Evolutionary conservation across 202 grass and related monocot species (phyloP).

Genomic region (Cymbopogon flexuosus): DNA sequence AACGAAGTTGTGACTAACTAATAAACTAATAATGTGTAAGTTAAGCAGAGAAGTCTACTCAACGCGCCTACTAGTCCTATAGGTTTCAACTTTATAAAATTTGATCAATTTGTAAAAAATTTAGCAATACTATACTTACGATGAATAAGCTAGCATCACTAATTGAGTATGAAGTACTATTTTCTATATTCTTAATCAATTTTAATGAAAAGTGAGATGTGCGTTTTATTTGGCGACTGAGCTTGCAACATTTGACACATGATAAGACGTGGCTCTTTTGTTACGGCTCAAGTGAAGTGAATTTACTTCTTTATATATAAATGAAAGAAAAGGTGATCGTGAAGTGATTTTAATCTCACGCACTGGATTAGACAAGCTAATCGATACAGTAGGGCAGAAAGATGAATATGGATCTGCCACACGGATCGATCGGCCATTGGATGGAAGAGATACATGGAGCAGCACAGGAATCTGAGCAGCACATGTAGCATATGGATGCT

Average conservation of each 20-base stretch:
- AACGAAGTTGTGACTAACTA: too few species aligned
- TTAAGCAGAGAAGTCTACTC: too few species aligned
- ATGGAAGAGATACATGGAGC: neutral
- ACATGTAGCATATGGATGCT: neutral
- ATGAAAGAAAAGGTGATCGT: neutral
- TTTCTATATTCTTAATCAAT: too few species aligned
- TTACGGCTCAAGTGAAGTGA: neutral
- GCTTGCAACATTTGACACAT: neutral
- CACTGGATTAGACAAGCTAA: neutral
- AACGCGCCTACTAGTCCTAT: too few species aligned
- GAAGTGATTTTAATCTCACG: neutral
- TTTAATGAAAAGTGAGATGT: too few species aligned
- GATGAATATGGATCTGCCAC: neutral
- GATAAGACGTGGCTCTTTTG: neutral
- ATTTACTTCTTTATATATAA: neutral
- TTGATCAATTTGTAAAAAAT: too few species aligned
- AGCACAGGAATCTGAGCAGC: too few species aligned
- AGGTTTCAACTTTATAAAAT: too few species aligned
- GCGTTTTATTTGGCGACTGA: neutral
- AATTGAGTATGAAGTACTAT: too few species aligned
- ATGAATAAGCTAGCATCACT: too few species aligned
- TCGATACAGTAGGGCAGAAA: neutral
- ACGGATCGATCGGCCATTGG: neutral
- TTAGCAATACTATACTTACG: too few species aligned
- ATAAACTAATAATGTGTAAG: too few species aligned